A percentile compares a stretch with the other conserved stretches of the same genome.
Evolutionary conservation across 2,329 filamentous ascomycete genomes (phyloP).

Genomic region (Remersonia thermophila): DNA sequence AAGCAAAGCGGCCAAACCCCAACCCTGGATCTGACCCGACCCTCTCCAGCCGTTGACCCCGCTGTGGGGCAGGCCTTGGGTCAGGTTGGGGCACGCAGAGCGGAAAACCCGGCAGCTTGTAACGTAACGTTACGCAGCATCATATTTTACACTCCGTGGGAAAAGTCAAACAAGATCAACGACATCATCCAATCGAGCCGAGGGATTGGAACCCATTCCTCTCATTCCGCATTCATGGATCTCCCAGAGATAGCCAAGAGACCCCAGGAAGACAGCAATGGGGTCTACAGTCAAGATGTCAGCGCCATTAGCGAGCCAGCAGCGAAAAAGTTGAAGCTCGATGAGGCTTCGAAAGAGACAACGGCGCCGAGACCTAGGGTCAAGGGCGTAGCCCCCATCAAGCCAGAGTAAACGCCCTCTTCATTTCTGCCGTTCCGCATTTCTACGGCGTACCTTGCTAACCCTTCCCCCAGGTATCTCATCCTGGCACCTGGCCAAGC

Average conservation of each 20-base stretch:
- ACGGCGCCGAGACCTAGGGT: slow-evolving; percentile 19
- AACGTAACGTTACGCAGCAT: too few species aligned
- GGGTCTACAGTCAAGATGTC: slow-evolving; percentile 11
- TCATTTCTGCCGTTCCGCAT: slow-evolving; percentile 1
- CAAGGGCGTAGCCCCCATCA: slow-evolving; percentile 57
- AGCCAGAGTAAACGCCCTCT: slow-evolving; percentile 40
- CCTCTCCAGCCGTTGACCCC: too few species aligned
- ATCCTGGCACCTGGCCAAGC: slow-evolving; percentile 24
- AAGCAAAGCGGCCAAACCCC: too few species aligned
- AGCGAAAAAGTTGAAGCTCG: slow-evolving; percentile 48
- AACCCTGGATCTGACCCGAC: too few species aligned
- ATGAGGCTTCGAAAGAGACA: slow-evolving; percentile 18
- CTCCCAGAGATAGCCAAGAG: slow-evolving; percentile 12
- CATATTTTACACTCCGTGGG: too few species aligned
- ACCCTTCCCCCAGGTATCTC: slow-evolving; percentile 26
- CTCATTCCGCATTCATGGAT: slow-evolving; percentile 9
- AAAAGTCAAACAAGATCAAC: too few species aligned
- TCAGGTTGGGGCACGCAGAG: too few species aligned
- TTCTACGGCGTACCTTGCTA: slow-evolving; percentile 4
- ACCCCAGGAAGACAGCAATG: slow-evolving; percentile 10
- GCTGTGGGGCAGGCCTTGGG: too few species aligned
- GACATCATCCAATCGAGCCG: too few species aligned
- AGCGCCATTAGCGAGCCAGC: slow-evolving; percentile 19
- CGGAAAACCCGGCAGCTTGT: too few species aligned
- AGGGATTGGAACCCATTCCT: too few species aligned